These are phyloP conservation scores for Paramecium biaurelia DNA, from an alignment of 73 alveolate species.

Conservation along the genomic window DNA sequence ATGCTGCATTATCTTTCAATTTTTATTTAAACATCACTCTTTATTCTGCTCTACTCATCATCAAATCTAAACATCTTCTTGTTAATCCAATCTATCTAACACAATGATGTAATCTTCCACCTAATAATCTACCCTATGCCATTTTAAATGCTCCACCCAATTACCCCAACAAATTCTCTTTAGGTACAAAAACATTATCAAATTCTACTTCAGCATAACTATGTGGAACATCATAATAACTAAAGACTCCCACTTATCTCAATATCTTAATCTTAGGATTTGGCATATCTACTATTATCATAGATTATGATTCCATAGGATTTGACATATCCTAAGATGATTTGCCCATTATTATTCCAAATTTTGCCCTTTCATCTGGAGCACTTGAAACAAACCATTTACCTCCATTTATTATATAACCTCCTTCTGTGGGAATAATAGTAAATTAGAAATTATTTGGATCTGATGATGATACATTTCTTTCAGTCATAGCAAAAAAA, in stretches of 20 bases:
- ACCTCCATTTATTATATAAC: slow-evolving; percentile 70
- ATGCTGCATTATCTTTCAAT: slow-evolving; percentile 25
- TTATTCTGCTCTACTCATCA: slow-evolving; percentile 49
- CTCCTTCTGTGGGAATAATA: slow-evolving; percentile 8
- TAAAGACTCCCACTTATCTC: slow-evolving; percentile 54
- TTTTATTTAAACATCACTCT: slow-evolving; percentile 19
- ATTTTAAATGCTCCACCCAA: slow-evolving; percentile 78
- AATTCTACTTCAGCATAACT: slow-evolving; percentile 73
- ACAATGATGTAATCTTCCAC: slow-evolving; percentile 75
- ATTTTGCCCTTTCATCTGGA: slow-evolving; percentile 65
- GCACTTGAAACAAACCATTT: slow-evolving; percentile 80
- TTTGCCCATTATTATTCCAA: slow-evolving; percentile 68
- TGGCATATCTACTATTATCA: slow-evolving; percentile 71
- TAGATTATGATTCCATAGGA: slow-evolving; percentile 61
- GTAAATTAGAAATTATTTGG: slow-evolving; percentile 34
- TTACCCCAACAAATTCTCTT: slow-evolving; percentile 61
- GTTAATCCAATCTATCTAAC: slow-evolving; percentile 70
- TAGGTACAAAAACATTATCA: slow-evolving; percentile 71
- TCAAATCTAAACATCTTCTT: slow-evolving; percentile 58
- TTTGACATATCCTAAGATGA: slow-evolving; percentile 36
- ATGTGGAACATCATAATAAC: slow-evolving; percentile 71
- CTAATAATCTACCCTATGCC: slow-evolving; percentile 74
- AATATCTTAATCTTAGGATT: slow-evolving; percentile 58
- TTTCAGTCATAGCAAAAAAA: slow-evolving; percentile 75
- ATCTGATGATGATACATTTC: slow-evolving; percentile 74